A percentile compares a stretch with the other conserved stretches of the same genome.
phyloP scores from a whole-genome alignment of 768 basidiomycete genomes.

The Arthromyces matolae region DNA sequence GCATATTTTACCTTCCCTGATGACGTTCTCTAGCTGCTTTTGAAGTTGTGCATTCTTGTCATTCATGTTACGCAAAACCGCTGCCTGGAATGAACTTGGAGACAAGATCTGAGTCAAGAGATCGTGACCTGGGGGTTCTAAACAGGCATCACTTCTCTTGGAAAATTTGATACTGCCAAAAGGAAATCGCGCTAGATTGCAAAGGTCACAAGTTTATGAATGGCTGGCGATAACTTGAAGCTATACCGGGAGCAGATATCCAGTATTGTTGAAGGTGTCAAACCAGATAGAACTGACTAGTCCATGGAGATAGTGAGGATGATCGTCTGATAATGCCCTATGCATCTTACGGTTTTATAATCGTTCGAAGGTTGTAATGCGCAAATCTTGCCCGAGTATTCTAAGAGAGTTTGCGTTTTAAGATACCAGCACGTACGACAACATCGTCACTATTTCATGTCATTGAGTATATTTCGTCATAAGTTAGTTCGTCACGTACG shows the following conservation, averaged over 20 bases:
- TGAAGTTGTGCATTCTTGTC: constrained; percentile 81
- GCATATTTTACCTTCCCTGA: constrained; percentile 83
- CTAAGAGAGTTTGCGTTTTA: constrained; percentile 2
- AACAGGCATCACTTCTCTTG: constrained; percentile 63
- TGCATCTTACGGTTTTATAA: constrained; percentile 74
- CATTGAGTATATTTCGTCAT: neutral
- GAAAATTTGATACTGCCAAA: constrained; percentile 89
- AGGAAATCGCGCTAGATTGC: constrained; percentile 65
- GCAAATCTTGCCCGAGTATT: constrained; percentile 50
- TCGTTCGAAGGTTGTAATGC: constrained; percentile 85
- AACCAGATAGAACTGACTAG: constrained; percentile 84
- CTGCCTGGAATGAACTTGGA: constrained; percentile 75
- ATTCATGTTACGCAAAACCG: constrained; percentile 73
- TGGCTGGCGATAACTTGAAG: neutral
- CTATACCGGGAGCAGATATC: constrained; percentile 78
- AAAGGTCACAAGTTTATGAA: neutral
- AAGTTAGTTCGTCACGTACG: constrained; percentile 42
- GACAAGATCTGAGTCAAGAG: neutral
- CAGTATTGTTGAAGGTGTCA: constrained; percentile 69
- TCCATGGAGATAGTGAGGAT: constrained; percentile 4
- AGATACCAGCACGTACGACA: constrained; percentile 46
- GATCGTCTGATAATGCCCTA: constrained; percentile 26
- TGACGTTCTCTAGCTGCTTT: constrained; percentile 81
- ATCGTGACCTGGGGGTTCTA: too few species aligned
- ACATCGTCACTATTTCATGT: constrained; percentile 49